Base-by-base conservation (phyloP, 148 eudicot species). In the Nepenthes gracilis region DNA sequence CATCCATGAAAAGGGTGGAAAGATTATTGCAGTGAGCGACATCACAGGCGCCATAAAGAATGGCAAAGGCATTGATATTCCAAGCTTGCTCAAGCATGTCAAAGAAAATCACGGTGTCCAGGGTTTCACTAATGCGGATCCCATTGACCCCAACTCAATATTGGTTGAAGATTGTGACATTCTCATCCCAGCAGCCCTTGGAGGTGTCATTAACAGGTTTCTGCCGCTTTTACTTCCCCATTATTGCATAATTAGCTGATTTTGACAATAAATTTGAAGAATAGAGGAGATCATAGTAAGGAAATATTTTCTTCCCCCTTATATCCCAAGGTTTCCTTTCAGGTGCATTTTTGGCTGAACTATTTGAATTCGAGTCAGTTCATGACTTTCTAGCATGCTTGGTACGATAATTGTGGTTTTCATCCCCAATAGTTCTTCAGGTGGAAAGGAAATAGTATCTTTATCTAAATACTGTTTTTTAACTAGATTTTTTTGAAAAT, bases 151-250 rank as follows among this genome's bases (percentile, higher is more conserved):
- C 4, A 61, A 68, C 57, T 79, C 97, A 50, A 80, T 94, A 60
- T 70, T 94, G 67, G 81, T 77, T 56, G 97, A 94, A 85, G 99
- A 89, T 57, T 94, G 99, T 63, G 99, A 94, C 53, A 78, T 94
- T 64, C 97, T 94, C 66, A 80, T 94, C 64, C 99, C 99, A 33
- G 99, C 99, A 14, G 99, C 99, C 62, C 97, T 94, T 61, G 99
- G 99, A 60, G 99, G 99, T 57, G 99, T 89, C 37, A 94, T 94
- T 62, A 94, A 87, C 78, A 85, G 72, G 97, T 92, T 35, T 4
- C 2, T 74, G 11, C 36, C 12, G 10, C 36, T 47, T 59, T 32
- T 40, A 12, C 35, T 12, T 36, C 50, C 34, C 36, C 33, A 49
- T 52, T 49, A 40, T 23, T n/a, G 43, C 5, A n/a, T 12, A 4